A percentile compares a stretch with the other conserved stretches of the same genome.
These are phyloP conservation scores for Domatiomyces globalis DNA, from an alignment of 2,329 filamentous ascomycete genomes.

Conservation along the genomic window DNA sequence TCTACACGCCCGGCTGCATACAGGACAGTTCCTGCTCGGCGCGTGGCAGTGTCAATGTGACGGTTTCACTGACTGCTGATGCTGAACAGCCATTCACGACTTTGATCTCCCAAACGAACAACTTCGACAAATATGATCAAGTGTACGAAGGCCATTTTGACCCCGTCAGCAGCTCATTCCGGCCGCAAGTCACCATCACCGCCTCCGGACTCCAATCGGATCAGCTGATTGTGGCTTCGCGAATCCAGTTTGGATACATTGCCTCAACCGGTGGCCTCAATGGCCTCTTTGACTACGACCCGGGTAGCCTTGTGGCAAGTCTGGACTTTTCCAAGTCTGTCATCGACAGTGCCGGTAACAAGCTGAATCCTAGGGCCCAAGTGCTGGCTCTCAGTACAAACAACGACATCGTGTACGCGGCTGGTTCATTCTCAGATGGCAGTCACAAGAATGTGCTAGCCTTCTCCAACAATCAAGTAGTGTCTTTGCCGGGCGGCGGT, in stretches of 20 bases:
- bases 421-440: conserved; percentile 65
- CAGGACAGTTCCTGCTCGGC: conserved; percentile 62
- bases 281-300: conserved; percentile 79
- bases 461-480: conserved; percentile 49
- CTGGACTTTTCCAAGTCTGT: conserved; percentile 56
- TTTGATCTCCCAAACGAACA: conserved; percentile 74
- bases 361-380: conserved; percentile 51
- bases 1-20: conserved; percentile 85
- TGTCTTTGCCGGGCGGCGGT: conserved; percentile 53
- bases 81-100: conserved; percentile 38
- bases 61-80: conserved; percentile 49
- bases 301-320: conserved; percentile 42
- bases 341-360: conserved; percentile 61
- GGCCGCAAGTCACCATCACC: conserved; percentile 63
- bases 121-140: conserved; percentile 92
- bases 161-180: conserved; percentile 56
- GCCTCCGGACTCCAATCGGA: conserved; percentile 49
- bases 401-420: conserved; percentile 56
- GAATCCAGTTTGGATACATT: conserved; percentile 55
- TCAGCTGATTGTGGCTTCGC: conserved; percentile 75
- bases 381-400: conserved; percentile 55
- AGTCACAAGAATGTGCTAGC: conserved; percentile 62
- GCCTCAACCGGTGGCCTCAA: conserved; percentile 65
- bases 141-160: conserved; percentile 80
- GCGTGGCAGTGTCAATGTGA: conserved; percentile 71